These are phyloP conservation scores for Rhododendron henanense DNA, from an alignment of 148 eudicot genomes.

Conservation along the genomic window DNA sequence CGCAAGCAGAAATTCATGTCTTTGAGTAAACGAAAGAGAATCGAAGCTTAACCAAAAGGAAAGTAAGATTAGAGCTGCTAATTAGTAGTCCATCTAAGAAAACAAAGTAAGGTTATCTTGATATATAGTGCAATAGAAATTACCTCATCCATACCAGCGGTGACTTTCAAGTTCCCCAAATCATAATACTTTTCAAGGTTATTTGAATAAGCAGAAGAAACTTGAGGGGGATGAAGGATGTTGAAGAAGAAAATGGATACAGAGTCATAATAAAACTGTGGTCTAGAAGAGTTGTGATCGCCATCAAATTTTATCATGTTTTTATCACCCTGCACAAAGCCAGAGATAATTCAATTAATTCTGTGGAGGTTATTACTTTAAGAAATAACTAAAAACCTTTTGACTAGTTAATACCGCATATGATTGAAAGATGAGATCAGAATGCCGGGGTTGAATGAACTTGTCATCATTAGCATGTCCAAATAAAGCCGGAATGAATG, in stretches of 20 bases:
- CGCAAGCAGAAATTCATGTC: neutral
- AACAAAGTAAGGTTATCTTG: neutral
- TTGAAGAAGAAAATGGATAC: conserved; percentile 80
- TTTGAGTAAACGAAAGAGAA: neutral
- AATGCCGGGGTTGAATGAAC: conserved; percentile 71
- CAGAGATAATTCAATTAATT: conserved; percentile 3
- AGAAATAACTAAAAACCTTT: neutral
- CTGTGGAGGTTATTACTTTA: neutral
- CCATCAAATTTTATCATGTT: conserved; percentile 87
- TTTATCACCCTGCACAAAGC: conserved; percentile 74
- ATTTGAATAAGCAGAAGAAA: conserved; percentile 46
- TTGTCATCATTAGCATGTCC: conserved; percentile 89
- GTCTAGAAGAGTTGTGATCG: conserved; percentile 92
- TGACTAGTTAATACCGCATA: conserved; percentile 51
- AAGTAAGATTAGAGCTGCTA: neutral
- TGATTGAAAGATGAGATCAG: conserved; percentile 61
- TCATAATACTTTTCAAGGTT: conserved; percentile 51
- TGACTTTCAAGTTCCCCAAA: conserved; percentile 48
- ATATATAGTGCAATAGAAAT: neutral
- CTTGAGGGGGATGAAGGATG: conserved; percentile 69
- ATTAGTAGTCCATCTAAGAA: neutral
- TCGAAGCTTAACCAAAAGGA: neutral
- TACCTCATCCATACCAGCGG: conserved; percentile 68
- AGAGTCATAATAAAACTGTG: conserved; percentile 79
- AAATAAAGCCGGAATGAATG: conserved; percentile 81